Evolutionary conservation across 164 flowering plant genomes (phyloP).

Genomic region (Vitis riparia): DNA sequence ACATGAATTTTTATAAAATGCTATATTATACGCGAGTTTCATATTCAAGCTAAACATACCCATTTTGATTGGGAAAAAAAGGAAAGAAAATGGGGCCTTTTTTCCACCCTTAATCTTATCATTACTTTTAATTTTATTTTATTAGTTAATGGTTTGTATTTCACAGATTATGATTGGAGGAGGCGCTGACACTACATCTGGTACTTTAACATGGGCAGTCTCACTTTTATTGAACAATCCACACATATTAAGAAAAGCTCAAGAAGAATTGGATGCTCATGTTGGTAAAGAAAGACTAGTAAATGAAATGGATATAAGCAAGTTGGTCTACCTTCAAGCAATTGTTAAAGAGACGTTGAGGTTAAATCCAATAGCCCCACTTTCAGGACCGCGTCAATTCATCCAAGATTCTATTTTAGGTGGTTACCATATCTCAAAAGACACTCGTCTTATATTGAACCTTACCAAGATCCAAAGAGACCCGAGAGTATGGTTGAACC

Average conservation of each 20-base stretch:
- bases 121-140: background rate
- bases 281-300: slow-evolving; percentile 36
- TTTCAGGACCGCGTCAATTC: background rate
- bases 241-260: slow-evolving; percentile 16
- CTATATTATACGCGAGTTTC: too few relatives aligned
- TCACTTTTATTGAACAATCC: slow-evolving; percentile 31
- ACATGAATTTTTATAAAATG: too few relatives aligned
- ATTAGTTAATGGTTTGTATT: background rate
- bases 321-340: slow-evolving; percentile 28
- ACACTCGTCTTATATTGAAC: background rate
- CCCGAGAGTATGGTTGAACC: background rate
- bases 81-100: background rate
- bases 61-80: too few relatives aligned
- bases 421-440: background rate
- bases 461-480: slow-evolving; percentile 4
- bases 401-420: background rate
- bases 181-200: slow-evolving; percentile 21
- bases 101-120: background rate
- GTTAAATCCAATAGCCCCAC: slow-evolving; percentile 10
- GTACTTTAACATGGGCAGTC: slow-evolving; percentile 25
- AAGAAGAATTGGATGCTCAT: slow-evolving; percentile 28
- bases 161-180: slow-evolving; percentile 16
- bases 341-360: slow-evolving; percentile 29
- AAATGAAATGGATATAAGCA: slow-evolving; percentile 22
- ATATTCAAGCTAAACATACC: too few relatives aligned